Percentiles rank a stretch among this genome's conserved stretches.
Evolutionary conservation across 495 filamentous ascomycete genomes (phyloP).

Genomic region (Podospora sp.): DNA sequence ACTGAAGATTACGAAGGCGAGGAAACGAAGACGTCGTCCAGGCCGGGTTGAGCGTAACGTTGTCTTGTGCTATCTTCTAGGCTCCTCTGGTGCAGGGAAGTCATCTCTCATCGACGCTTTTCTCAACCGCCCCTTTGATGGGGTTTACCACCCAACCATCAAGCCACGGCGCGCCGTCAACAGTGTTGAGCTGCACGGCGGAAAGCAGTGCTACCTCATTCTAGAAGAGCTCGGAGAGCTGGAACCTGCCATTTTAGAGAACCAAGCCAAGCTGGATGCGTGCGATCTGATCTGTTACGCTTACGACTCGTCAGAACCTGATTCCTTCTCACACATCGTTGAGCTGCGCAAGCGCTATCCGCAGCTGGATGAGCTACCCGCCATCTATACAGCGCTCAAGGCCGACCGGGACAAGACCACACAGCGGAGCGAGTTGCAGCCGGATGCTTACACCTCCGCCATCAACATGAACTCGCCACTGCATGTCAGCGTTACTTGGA

Average conservation of each 20-base stretch:
- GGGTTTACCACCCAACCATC: slow-evolving; percentile 91
- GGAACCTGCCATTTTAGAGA: slow-evolving; percentile 90
- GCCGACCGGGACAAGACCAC: slow-evolving; percentile 93
- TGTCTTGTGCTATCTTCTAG: slow-evolving; percentile 93
- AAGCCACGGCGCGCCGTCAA: slow-evolving; percentile 92
- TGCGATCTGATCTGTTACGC: slow-evolving; percentile 94
- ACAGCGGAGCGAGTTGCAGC: slow-evolving; percentile 86
- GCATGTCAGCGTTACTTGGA: slow-evolving; percentile 93
- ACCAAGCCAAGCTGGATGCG: slow-evolving; percentile 84
- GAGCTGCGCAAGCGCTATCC: slow-evolving; percentile 75
- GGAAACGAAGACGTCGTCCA: slow-evolving; percentile 77
- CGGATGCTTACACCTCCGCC: slow-evolving; percentile 83
- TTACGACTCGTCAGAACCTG: slow-evolving; percentile 94
- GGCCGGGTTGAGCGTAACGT: slow-evolving; percentile 91
- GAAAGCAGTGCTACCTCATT: slow-evolving; percentile 96
- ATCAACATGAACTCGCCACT: slow-evolving; percentile 83
- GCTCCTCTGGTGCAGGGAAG: slow-evolving; percentile 81
- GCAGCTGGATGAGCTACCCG: slow-evolving; percentile 81
- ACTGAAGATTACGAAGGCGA: slow-evolving; percentile 86
- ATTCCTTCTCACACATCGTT: slow-evolving; percentile 90
- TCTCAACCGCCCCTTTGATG: slow-evolving; percentile 81
- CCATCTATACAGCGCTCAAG: slow-evolving; percentile 89
- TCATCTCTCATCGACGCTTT: slow-evolving; percentile 88
- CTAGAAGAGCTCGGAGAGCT: slow-evolving; percentile 94
- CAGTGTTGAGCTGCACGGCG: slow-evolving; percentile 91